Evolutionary conservation across 1,284 basidiomycete species (phyloP), one percentile per base, ranked within the genome.

Genomic region (Neonothopanus nambi): DNA sequence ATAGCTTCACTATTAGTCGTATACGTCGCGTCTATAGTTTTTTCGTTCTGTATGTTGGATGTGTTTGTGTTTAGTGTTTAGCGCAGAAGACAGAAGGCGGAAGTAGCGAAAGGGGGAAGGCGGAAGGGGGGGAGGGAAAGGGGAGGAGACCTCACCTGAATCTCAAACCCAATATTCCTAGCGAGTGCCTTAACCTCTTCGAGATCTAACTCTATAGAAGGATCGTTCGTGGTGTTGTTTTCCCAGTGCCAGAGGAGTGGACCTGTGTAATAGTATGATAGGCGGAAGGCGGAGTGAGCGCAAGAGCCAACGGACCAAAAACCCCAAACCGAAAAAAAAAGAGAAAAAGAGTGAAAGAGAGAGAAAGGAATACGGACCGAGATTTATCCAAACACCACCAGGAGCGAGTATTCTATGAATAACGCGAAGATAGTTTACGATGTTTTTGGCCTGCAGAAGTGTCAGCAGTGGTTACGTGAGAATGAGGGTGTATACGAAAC

Each of bases 201-300:
- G 23, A 98, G 74, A 61, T 88, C 90, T 15, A 98, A 77, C 71
- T 98, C 96, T 49, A 98, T 81, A 8, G 89, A 93, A 5, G 87
- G 81, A 53, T 94, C 92, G 59, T 83, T 83, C 7, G 85, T 84
- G 36, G 71, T 79, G 63, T 90, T 91, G 69, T 95, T 95, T 67
- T 98, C 95, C 72, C 88, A 98, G 67, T 99, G 95, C 95, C 96
- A 99, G 24, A 98, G 73, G 1, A 98, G 73, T 0, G 96, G 97
- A 1, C 96, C 94, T 85, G 61, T 44, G 26, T 11, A 4, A 21
- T 11, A 5, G 52, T 57, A 28, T 11, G 26, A 28, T 5, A 28
- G 26, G 26, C 26, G 26, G 26, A 59, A 47, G 11, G 30, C 20
- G 35, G 44, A 36, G 17, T 46, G 26, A 41, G 8, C 7, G 17